phyloP scores from a whole-genome alignment of 345 rosid species.

The Populus euphratica region DNA sequence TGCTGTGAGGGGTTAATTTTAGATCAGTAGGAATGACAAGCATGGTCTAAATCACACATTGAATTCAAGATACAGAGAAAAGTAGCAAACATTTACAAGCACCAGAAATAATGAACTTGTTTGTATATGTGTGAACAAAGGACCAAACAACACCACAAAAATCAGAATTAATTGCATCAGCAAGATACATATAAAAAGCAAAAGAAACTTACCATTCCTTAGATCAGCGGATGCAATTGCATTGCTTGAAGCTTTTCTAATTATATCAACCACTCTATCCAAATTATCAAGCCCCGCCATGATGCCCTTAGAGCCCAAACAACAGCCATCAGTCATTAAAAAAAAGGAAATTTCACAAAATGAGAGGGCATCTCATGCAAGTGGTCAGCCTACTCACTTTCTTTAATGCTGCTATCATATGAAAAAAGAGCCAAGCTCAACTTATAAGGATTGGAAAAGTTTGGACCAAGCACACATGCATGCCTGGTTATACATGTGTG shows the following conservation, averaged over 20 bases:
- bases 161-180: not conserved
- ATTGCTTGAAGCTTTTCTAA: slow-evolving; percentile 62
- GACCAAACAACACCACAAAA: not conserved
- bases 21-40: not conserved
- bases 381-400: not conserved
- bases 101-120: not conserved
- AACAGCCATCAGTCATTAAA: not conserved
- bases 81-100: not conserved
- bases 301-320: slow-evolving; percentile 54
- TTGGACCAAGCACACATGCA: not conserved
- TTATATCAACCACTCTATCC: slow-evolving; percentile 60
- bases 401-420: not conserved
- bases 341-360: not conserved
- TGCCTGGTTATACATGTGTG: too few species aligned
- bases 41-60: not conserved
- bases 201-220: slow-evolving; percentile 42
- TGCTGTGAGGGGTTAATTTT: not conserved
- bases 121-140: not conserved
- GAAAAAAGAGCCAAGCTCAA: not conserved
- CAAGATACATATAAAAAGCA: not conserved
- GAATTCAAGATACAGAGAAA: not conserved
- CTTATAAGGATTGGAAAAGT: not conserved
- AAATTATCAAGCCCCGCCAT: slow-evolving; percentile 77
- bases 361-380: not conserved
- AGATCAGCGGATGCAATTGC: slow-evolving; percentile 65